Conservation (phyloP, 192 early-diverging fungal genomes). For the Phlyctochytrium bullatum region DNA sequence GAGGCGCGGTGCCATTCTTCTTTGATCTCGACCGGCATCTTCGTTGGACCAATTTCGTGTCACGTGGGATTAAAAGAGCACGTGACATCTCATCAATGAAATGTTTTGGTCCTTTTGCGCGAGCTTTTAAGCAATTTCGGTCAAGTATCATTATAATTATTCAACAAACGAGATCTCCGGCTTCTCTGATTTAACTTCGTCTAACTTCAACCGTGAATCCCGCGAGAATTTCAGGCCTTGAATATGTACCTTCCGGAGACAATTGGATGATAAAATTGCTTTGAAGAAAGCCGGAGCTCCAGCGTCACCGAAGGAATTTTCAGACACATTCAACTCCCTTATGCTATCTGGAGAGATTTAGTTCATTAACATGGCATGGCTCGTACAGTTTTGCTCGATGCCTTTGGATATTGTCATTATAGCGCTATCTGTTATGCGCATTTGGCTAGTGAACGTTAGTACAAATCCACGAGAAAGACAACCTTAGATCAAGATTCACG, state of each 20-base stretch:
- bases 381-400: constrained; percentile 46
- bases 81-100: too few species aligned
- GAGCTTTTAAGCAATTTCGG: too few species aligned
- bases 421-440: constrained; percentile 34
- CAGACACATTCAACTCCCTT: constrained; percentile 47
- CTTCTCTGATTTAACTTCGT: constrained; percentile 46
- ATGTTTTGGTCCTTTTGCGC: too few species aligned
- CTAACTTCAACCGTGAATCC: constrained; percentile 37
- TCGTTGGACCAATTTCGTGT: constrained; percentile 3
- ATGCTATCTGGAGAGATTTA: constrained; percentile 24
- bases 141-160: too few species aligned
- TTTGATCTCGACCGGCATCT: constrained; percentile 14
- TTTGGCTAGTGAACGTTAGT: constrained; percentile 25
- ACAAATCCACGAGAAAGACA: not conserved
- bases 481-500: constrained; percentile 35
- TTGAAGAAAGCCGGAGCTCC: constrained; percentile 44
- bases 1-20: constrained; percentile 25
- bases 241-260: constrained; percentile 31
- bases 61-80: too few species aligned
- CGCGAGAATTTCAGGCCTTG: constrained; percentile 37
- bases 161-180: constrained; percentile 39
- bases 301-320: constrained; percentile 41
- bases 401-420: constrained; percentile 34
- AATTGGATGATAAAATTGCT: constrained; percentile 29
- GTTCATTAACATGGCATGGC: not conserved